Evolutionary conservation across 129 eudicot species (phyloP).

Genomic region (Arctium lappa): DNA sequence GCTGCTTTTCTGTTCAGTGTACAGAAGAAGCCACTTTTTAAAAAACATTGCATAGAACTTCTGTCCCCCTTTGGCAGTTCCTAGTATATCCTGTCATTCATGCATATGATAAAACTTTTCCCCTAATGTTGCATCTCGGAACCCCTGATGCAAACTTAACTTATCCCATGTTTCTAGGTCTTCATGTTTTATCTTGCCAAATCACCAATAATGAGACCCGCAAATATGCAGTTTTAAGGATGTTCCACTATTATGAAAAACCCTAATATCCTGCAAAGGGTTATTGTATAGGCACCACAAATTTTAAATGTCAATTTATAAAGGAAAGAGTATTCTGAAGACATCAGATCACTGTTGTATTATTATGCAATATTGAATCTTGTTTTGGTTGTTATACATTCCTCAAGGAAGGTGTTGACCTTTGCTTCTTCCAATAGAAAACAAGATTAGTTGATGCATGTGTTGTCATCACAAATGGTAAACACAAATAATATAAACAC

Average conservation of each 20-base stretch:
- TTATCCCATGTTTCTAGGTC: background rate
- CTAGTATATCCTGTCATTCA: background rate
- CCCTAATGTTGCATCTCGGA: background rate
- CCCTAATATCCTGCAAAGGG: background rate
- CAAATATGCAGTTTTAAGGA: background rate
- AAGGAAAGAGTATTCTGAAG: background rate
- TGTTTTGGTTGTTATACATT: too few relatives aligned
- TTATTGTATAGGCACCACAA: background rate
- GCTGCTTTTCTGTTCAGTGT: background rate
- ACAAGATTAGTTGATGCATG: too few relatives aligned
- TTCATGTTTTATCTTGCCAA: background rate
- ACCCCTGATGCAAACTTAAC: background rate
- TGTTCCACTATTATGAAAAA: background rate
- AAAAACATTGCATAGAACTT: background rate
- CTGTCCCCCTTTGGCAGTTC: background rate
- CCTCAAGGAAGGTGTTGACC: too few relatives aligned
- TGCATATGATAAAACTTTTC: background rate
- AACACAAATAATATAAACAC: too few relatives aligned
- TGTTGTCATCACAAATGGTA: too few relatives aligned
- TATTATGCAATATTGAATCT: background rate
- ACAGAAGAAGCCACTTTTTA: background rate
- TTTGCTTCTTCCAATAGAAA: too few relatives aligned
- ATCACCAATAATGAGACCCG: conserved; percentile 2
- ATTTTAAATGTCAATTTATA: background rate
- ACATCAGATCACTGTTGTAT: background rate